These are phyloP conservation scores for Cyberlindnera mycetangii DNA, from an alignment of 805 yeast species.

Conservation along the genomic window DNA sequence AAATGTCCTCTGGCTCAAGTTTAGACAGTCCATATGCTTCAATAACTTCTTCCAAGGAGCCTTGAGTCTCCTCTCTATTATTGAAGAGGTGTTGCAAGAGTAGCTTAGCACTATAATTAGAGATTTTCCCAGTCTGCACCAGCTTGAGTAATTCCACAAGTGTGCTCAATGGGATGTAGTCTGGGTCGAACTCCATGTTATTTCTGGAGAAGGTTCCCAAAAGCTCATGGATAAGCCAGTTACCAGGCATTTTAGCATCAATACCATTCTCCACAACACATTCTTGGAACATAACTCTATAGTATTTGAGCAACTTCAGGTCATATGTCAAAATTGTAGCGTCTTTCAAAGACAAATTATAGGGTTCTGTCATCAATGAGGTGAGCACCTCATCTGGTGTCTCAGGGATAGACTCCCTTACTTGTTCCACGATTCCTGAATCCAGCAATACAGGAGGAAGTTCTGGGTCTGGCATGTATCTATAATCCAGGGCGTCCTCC, in stretches of 20 bases:
- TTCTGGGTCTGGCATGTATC: conserved; percentile 95
- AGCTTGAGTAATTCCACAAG: conserved; percentile 54
- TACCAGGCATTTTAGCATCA: conserved; percentile 46
- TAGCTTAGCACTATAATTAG: conserved; percentile 65
- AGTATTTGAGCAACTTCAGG: conserved; percentile 51
- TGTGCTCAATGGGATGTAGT: conserved; percentile 36
- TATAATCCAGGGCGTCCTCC: conserved; percentile 79
- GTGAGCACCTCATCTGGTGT: conserved; percentile 60
- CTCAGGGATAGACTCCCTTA: conserved; percentile 45
- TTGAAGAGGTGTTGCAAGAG: conserved; percentile 60
- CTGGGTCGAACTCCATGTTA: conserved; percentile 32
- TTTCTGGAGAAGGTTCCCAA: conserved; percentile 65
- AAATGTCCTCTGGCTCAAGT: conserved; percentile 33
- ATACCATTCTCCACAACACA: conserved; percentile 19
- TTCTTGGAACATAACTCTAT: conserved; percentile 38
- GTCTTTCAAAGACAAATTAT: conserved; percentile 61
- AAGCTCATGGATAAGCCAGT: conserved; percentile 83
- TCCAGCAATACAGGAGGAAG: conserved; percentile 57
- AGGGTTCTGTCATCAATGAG: conserved; percentile 46
- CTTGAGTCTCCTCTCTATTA: conserved; percentile 37
- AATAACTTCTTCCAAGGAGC: conserved; percentile 43
- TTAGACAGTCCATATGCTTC: conserved; percentile 50
- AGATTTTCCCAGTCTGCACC: conserved; percentile 45
- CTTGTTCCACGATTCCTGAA: conserved; percentile 37
- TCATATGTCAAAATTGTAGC: conserved; percentile 65